Evolutionary conservation across 768 basidiomycete genomes (phyloP).

Genomic region (Lactarius akahatsu): DNA sequence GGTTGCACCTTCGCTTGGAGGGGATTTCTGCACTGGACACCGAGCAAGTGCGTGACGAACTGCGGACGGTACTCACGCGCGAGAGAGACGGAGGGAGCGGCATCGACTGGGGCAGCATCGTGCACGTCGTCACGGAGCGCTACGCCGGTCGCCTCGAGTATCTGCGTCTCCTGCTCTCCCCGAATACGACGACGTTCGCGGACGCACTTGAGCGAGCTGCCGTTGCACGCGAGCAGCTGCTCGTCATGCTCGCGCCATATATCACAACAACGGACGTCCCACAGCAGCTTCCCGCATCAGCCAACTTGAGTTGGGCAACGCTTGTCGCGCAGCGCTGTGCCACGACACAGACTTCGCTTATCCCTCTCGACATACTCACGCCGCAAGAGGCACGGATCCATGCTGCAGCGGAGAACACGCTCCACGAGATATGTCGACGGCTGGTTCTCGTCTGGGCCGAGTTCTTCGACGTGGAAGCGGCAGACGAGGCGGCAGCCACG

Average conservation of each 20-base stretch:
- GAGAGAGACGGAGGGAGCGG: no score
- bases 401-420: conserved; percentile 18
- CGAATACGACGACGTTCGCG: background rate
- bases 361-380: conserved; percentile 16
- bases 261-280: conserved; percentile 28
- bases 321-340: conserved; percentile 25
- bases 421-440: conserved; percentile 25
- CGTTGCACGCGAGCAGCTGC: conserved; percentile 16
- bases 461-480: conserved; percentile 30
- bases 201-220: conserved; percentile 16
- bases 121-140: no score
- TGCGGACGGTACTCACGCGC: no score
- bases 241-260: conserved; percentile 35
- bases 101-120: no score
- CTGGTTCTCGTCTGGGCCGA: conserved; percentile 23
- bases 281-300: background rate
- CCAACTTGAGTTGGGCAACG: conserved; percentile 21
- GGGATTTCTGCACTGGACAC: no score
- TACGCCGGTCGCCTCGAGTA: no score
- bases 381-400: conserved; percentile 24
- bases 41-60: no score
- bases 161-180: no score
- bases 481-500: background rate
- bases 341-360: conserved; percentile 13
- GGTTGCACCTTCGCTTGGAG: no score